These are phyloP conservation scores for Debaryomycetaceae sp. DNA, from an alignment of 1,139 yeast genomes.

Conservation along the genomic window DNA sequence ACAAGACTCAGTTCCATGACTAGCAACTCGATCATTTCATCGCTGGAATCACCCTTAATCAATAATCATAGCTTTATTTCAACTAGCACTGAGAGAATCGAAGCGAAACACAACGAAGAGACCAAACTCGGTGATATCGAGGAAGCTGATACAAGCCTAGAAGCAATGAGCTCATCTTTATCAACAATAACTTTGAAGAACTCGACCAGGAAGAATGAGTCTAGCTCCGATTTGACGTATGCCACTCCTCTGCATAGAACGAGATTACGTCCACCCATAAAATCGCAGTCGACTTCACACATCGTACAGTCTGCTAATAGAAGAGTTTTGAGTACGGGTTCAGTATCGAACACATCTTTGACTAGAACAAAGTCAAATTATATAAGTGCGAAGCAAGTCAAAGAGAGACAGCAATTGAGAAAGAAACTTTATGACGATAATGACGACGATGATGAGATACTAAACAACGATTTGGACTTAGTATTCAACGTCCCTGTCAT, in stretches of 20 bases:
- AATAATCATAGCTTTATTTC: conserved; percentile 8
- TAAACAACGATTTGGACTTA: conserved; percentile 36
- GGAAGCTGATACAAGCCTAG: conserved; percentile 8
- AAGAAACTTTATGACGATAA: conserved; percentile 44
- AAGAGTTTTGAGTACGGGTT: conserved; percentile 2
- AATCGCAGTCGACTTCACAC: conserved; percentile 7
- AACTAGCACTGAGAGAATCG: conserved; percentile 1
- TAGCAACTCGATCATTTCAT: conserved; percentile 25
- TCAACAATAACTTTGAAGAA: conserved; percentile 22
- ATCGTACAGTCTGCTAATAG: conserved; percentile 1
- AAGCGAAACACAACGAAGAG: conserved; percentile 4
- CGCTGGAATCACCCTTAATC: conserved; percentile 20
- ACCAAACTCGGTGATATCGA: conserved; percentile 8
- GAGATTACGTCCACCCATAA: conserved; percentile 4
- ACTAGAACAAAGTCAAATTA: conserved; percentile 36
- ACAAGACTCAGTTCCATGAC: conserved; percentile 41
- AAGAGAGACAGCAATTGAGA: conserved; percentile 36
- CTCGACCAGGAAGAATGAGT: conserved; percentile 1
- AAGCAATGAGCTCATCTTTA: conserved; percentile 15
- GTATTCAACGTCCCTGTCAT: conserved; percentile 47
- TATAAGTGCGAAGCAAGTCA: conserved; percentile 33
- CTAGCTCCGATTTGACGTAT: conserved; percentile 4
- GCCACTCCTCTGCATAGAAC: conserved; percentile 2
- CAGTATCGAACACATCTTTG: conserved; percentile 12
- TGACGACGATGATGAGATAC: conserved; percentile 42